Evolutionary conservation across 495 filamentous ascomycete species (phyloP).

Genomic region (Talaromyces thailandensis): DNA sequence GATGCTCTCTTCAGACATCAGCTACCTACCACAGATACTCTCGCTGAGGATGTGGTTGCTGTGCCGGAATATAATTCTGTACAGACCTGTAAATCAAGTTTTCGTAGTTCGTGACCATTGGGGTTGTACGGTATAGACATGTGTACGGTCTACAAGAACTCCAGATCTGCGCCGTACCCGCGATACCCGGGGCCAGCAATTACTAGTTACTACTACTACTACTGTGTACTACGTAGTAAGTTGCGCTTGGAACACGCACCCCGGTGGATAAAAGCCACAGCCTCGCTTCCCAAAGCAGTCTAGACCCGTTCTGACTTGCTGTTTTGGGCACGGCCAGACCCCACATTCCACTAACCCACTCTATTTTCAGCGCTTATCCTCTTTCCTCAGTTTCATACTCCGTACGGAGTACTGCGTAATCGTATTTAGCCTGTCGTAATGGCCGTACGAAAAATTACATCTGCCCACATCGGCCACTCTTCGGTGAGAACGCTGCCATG

Average conservation of each 20-base stretch:
- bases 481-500: neutral
- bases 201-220: too few species aligned
- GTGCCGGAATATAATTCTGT: too few species aligned
- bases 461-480: neutral
- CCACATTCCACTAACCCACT: neutral
- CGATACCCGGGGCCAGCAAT: neutral
- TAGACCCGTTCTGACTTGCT: neutral
- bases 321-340: neutral
- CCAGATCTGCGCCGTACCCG: constrained; percentile 1
- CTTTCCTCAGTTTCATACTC: too few species aligned
- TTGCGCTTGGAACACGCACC: neutral
- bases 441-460: neutral
- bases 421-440: neutral
- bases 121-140: neutral
- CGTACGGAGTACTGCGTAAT: too few species aligned
- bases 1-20: neutral
- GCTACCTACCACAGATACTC: neutral
- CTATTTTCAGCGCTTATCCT: neutral
- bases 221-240: too few species aligned
- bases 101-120: too few species aligned
- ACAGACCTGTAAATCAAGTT: too few species aligned
- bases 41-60: neutral
- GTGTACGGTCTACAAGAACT: neutral
- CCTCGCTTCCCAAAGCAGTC: neutral
- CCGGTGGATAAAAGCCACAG: neutral